Evolutionary conservation across 805 yeast species (phyloP), one percentile per base, ranked within the genome.

Genomic region (Kockiozyma suomiensis): DNA sequence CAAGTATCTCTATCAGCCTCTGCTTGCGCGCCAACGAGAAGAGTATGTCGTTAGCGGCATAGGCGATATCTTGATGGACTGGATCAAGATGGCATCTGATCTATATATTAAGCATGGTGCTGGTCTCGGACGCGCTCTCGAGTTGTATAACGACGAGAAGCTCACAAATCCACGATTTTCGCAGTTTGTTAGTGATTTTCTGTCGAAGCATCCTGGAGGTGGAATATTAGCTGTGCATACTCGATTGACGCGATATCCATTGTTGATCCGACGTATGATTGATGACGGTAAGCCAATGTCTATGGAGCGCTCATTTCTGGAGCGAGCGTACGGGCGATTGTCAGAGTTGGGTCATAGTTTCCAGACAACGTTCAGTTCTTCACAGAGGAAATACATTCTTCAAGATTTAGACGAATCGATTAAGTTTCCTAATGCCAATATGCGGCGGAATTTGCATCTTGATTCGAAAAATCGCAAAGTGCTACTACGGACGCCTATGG

Each of bases 1-100:
- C 51, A 78, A 76, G 46, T 74, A 74, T 28, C 73, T 90, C 1
- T 75, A 86, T 50, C 81, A 79, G 13, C 90, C 89, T 0, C 74
- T 90, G 30, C 74, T 85, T 33, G 74, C 76, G 58, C 81, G 86
- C 46, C 76, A 88, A 46, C 75, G 81, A 25, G 74, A 82, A 2
- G 92, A 93, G 0, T 87, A 85, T 52, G 85, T 83, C 59, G 81
- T 90, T 13, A 80, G 78, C 37, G 83, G 83, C 7, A 79, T 88
- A 15, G 88, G 87, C 2, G 84, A 83, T 49, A 78, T 88, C 10
- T 82, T 87, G 63, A 71, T 78, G 32, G 79, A 80, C 19, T 90
- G 96, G 96, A 78, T 85, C 1, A 74, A 75, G 30, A 78, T 76
- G 21, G 90, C 89, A 0, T 74, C 78, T 23, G 75, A 75, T 1